Evolutionary conservation across 441 rosid genomes (phyloP).

Genomic region (Corymbia calophylla): DNA sequence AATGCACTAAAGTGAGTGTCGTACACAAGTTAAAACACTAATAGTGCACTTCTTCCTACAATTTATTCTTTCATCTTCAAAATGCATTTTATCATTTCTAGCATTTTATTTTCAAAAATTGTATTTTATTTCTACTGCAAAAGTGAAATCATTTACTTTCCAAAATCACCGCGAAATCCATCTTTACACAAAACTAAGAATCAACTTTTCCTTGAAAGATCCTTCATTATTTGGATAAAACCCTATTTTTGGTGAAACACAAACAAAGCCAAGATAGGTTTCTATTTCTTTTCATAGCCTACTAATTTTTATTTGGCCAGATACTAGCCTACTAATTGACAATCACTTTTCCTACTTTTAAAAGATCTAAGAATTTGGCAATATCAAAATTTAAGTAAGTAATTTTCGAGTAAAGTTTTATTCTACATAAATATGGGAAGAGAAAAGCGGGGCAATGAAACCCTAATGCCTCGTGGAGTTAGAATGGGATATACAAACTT

Average conservation of each 20-base stretch:
- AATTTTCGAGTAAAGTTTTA: not conserved
- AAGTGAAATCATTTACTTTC: not conserved
- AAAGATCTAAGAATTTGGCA: not conserved
- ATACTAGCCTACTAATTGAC: not conserved
- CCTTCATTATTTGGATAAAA: not conserved
- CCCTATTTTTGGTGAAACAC: not conserved
- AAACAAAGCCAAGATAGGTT: not conserved
- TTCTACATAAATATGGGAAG: not conserved
- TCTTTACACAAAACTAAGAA: not conserved
- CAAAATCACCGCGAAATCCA: not conserved
- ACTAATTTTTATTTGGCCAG: not conserved
- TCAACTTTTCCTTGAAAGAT: not conserved
- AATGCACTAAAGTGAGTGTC: too few species aligned
- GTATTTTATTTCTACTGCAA: not conserved
- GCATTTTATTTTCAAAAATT: too few species aligned
- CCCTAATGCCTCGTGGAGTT: not conserved
- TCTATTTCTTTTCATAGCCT: not conserved
- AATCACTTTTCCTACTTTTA: not conserved
- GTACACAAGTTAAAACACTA: too few species aligned
- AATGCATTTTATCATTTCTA: too few species aligned
- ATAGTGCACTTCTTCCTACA: too few species aligned
- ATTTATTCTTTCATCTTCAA: too few species aligned
- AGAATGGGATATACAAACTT: too few species aligned
- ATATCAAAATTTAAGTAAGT: too few species aligned
- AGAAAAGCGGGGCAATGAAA: not conserved